Evolutionary conservation across 2,329 filamentous ascomycete species (phyloP).

Genomic region (Fonsecaea nubica): DNA sequence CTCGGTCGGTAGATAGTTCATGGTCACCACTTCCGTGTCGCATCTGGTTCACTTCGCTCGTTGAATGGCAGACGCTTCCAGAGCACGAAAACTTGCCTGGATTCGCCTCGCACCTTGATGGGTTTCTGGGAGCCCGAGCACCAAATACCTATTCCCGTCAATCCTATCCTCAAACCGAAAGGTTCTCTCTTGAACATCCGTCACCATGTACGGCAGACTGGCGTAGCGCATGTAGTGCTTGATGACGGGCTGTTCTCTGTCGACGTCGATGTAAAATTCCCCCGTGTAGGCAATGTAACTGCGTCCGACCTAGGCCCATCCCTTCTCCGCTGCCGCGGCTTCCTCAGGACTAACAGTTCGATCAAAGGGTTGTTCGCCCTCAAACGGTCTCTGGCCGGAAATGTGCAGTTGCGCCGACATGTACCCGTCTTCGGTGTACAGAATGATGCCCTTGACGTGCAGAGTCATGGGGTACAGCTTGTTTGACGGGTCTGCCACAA

Average conservation of each 20-base stretch:
- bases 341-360: background rate
- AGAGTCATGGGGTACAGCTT: slow-evolving; percentile 20
- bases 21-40: background rate
- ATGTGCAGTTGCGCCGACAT: slow-evolving; percentile 28
- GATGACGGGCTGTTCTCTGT: slow-evolving; percentile 18
- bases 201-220: slow-evolving; percentile 13
- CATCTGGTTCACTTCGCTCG: background rate
- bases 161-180: slow-evolving; percentile 3
- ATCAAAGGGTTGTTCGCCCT: background rate
- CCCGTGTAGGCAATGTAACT: slow-evolving; percentile 25
- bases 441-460: slow-evolving; percentile 23
- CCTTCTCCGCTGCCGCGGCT: slow-evolving; percentile 6
- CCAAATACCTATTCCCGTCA: slow-evolving; percentile 9
- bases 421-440: slow-evolving; percentile 28
- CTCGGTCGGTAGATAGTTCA: too few species aligned
- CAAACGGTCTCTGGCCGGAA: slow-evolving; percentile 19
- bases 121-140: background rate
- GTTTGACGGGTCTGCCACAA: slow-evolving; percentile 16
- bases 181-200: slow-evolving; percentile 16
- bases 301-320: slow-evolving; percentile 15
- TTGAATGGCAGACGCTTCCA: background rate
- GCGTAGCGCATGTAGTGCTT: slow-evolving; percentile 21
- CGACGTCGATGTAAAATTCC: slow-evolving; percentile 24
- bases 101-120: background rate
- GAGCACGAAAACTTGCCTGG: background rate